Evolutionary conservation across 148 eudicot species (phyloP), one percentile per base, ranked within the genome.

Genomic region (Cornus suecica): DNA sequence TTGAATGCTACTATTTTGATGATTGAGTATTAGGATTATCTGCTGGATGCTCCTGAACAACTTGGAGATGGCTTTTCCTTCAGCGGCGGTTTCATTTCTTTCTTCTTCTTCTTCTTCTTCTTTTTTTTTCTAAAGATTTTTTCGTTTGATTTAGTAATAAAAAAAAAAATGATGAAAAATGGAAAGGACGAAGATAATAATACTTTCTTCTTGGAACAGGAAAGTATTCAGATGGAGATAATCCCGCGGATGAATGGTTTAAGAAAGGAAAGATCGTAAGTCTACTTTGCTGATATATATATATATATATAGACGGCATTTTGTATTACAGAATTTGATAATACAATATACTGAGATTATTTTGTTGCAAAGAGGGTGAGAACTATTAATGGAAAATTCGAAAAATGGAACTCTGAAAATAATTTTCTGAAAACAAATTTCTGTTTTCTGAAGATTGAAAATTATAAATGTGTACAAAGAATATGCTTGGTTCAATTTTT

Each of bases 51-150:
- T 76, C 94, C 94, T 75, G 94, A 78, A 73, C 88, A 92, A 70
- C 81, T 75, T 76, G 99, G 99, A 52, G 99, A 95, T 83, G 99
- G 99, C n/a, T 95, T 95, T 79, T 91, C 96, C 65, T 95, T 95
- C 70, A 91, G 94, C 76, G 99, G 99, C 86, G 99, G 99, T 95
- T 67, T 51, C 72, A 10, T 68, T 25, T 13, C 29, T 65, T 61
- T 71, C 26, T 34, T 13, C 66, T 76, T 30, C 4, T 26, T 52
- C 28, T 23, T n/a, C n/a, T n/a, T n/a, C n/a, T n/a, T n/a, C n/a
- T 76, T 31, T 68, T 2, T 61, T 23, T 23, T 48, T 64, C 58
- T 20, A 18, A 9, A 48, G 15, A 22, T 2, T 22, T 22, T 58
- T 58, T 1, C 18, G 1, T 48, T 11, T 48, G 54, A 20, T 56